Evolutionary conservation across 2,329 filamentous ascomycete genomes (phyloP), one percentile per base, ranked within the genome.

Genomic region (Aureobasidium leucospermi): DNA sequence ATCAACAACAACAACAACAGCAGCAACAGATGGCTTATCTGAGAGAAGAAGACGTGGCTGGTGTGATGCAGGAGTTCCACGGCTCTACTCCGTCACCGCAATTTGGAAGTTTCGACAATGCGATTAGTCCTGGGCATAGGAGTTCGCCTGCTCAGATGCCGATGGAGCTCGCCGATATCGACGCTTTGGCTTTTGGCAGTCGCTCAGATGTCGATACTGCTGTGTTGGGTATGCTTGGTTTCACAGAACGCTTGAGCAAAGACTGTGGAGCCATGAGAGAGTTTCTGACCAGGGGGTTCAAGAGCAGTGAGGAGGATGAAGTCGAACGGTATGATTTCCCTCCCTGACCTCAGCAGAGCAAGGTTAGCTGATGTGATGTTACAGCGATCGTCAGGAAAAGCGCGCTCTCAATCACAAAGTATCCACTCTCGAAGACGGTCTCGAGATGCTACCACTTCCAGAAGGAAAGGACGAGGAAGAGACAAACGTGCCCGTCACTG

Each of bases 191-290:
- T 7, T 56, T 56, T 29, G 52, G 8, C 7, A 5, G 29, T 15
- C 32, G 41, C 13, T 32, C 5, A 1, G 28, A 59, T n/a, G 28
- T 28, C 13, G 38, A 29, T 29, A 59, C 36, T 36, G 56, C 38
- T 45, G 46, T 36, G 1, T 8, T 59, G 6, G 47, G 56, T 7
- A 51, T 51, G 36, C 38, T 51, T 4, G 23, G 47, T 4, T 59
- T 59, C 15, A 36, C 38, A 15, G 56, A 32, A 2, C 38, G 47
- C 1, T 2, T 59, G 1, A 15, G 28, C 1, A 23, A 16, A 7
- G 56, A 59, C 4, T 43, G 42, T 15, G 45, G 36, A n/a, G 56
- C 45, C 16, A 42, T 59, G 56, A 31, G 46, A 8, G 46, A 36
- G 10, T 49, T 49, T 15, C 13, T 59, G n/a, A 13, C 10, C 7